Evolutionary conservation across 1,284 basidiomycete genomes (phyloP), one percentile per base, ranked within the genome.

Genomic region (Cutaneotrichosporon cutaneum): DNA sequence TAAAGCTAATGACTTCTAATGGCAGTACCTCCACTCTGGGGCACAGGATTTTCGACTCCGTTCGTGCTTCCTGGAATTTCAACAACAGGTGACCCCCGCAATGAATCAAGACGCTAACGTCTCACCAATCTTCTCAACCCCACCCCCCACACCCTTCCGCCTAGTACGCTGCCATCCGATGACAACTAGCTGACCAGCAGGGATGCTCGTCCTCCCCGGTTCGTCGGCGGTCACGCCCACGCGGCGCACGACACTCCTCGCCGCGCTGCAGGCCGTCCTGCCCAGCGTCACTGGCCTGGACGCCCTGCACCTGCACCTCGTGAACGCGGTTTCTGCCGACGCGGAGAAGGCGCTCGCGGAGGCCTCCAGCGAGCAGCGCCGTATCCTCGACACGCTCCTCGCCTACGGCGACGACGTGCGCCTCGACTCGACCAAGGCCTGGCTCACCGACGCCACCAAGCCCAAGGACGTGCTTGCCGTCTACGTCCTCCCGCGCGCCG

Each of bases 251-350:
- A 83, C 83, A 50, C 84, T 94, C 30, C 82, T 95, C 59, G 81
- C 82, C 56, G 79, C 83, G 51, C 84, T 94, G 61, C 87, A 88
- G 72, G 75, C 81, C 51, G 74, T 75, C 58, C 80, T 83, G 51
- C 81, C 87, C 1, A 77, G 82, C 44, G 79, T 96, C 70, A 73
- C 80, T 8, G 86, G 88, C 11, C 78, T 98, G 55, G 92, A 97
- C 69, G 88, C 91, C 8, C 82, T 94, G 64, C 93, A 89, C 82
- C 76, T 96, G 5, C 95, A 99, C 80, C 86, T 95, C 35, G 85
- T 98, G 69, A 86, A 90, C 66, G 84, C 86, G 61, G 77, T 80
- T 14, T 83, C 85, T 2, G 67, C 76, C 7, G 74, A 77, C 2
- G 80, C 84, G 0, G 83, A 87, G 67, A 71, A 72, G 2, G 81